phyloP scores from a whole-genome alignment of 768 basidiomycete species.

The Podaxis sp. region DNA sequence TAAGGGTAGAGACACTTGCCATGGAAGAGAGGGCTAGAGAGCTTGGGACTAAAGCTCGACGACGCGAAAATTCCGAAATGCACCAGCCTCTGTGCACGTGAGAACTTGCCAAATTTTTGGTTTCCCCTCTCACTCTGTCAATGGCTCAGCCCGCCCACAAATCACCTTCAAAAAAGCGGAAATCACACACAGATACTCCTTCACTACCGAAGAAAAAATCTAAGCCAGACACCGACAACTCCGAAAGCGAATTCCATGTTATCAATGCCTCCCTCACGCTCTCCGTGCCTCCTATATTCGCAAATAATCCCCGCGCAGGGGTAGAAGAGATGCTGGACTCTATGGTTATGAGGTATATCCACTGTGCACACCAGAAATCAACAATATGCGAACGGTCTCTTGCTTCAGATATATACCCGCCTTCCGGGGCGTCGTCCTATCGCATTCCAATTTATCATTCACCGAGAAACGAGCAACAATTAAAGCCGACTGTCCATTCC shows the following conservation, averaged over 20 bases:
- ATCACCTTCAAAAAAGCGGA: conserved; percentile 6
- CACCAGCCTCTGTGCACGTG: conserved; percentile 2
- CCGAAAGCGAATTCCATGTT: conserved; percentile 54
- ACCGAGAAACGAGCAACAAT: conserved; percentile 63
- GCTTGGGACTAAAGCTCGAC: neutral
- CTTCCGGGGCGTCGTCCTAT: conserved; percentile 83
- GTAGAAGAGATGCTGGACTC: conserved; percentile 90
- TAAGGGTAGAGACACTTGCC: conserved; percentile 11
- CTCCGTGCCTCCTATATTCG: conserved; percentile 81
- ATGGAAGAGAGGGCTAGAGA: conserved; percentile 7
- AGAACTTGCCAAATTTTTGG: conserved; percentile 3
- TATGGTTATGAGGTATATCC: conserved; percentile 87
- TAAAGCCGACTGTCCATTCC: conserved; percentile 82
- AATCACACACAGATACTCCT: neutral
- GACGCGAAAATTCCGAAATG: conserved; percentile 13
- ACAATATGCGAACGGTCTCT: neutral
- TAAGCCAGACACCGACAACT: conserved; percentile 30
- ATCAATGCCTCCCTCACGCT: conserved; percentile 67
- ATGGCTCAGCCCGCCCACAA: conserved; percentile 6
- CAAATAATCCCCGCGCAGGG: conserved; percentile 68
- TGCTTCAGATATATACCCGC: conserved; percentile 79
- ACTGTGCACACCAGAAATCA: neutral
- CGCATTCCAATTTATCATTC: conserved; percentile 80
- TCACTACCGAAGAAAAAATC: conserved; percentile 42
- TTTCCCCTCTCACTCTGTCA: neutral